Evolutionary conservation across 345 rosid genomes (phyloP).

Genomic region (Populus pruinosa): DNA sequence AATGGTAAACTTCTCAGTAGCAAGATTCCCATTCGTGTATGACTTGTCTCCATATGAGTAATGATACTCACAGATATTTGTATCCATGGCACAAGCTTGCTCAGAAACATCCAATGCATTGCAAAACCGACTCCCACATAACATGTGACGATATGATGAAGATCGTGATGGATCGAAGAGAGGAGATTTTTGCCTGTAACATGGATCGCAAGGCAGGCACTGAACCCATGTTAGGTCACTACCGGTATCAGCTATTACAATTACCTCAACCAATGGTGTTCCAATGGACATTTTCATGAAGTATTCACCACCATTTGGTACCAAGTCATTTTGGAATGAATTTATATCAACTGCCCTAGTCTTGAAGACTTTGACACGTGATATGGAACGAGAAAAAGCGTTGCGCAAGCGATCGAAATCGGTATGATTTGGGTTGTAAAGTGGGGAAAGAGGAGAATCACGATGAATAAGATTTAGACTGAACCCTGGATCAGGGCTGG

Average conservation of each 20-base stretch:
- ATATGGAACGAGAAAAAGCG: conserved; percentile 45
- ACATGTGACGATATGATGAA: conserved; percentile 27
- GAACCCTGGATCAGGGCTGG: conserved; percentile 14
- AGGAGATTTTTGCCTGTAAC: conserved; percentile 43
- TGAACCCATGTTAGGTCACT: conserved; percentile 67
- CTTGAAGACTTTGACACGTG: conserved; percentile 36
- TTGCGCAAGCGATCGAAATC: conserved; percentile 32
- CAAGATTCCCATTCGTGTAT: conserved; percentile 39
- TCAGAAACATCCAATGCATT: conserved; percentile 8
- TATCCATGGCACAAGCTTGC: conserved; percentile 25
- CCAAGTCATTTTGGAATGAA: conserved; percentile 35
- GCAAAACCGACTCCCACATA: conserved; percentile 41
- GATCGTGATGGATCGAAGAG: conserved; percentile 52
- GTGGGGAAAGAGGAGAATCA: conserved; percentile 55
- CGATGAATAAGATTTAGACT: conserved; percentile 45
- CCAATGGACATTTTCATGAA: conserved; percentile 55
- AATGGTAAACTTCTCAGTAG: conserved; percentile 39
- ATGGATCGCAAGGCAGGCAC: conserved; percentile 54
- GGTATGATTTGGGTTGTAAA: conserved; percentile 36
- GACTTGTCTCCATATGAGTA: conserved; percentile 49
- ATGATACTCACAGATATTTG: conserved; percentile 33
- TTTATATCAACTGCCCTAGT: background rate
- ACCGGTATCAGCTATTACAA: conserved; percentile 56
- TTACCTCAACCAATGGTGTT: conserved; percentile 38
- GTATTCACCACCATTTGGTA: conserved; percentile 45